Evolutionary conservation across 1,284 basidiomycete genomes (phyloP).

Genomic region (Singerocomus inundabilis): DNA sequence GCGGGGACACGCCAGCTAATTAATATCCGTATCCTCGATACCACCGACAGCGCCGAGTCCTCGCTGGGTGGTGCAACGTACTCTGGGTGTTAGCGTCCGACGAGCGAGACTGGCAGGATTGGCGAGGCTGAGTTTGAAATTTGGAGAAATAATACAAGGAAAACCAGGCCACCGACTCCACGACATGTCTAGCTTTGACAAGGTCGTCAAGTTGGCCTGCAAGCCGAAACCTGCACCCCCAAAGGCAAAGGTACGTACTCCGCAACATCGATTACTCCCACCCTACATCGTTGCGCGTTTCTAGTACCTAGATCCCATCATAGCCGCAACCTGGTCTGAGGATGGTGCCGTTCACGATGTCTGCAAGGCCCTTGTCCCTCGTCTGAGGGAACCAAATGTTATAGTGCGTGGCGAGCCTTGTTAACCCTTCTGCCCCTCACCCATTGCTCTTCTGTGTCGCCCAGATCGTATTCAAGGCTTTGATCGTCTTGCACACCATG

Average conservation of each 20-base stretch:
- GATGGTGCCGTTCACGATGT: constrained; percentile 92
- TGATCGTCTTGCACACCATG: constrained; percentile 94
- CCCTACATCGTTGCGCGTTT: constrained; percentile 1
- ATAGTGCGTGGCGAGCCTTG: constrained; percentile 55
- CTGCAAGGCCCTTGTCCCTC: constrained; percentile 78
- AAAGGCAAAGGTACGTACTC: constrained; percentile 75
- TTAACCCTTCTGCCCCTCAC: constrained; percentile 6
- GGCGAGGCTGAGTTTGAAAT: constrained; percentile 30
- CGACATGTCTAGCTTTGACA: constrained; percentile 76
- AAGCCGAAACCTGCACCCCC: constrained; percentile 94
- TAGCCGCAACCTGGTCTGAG: constrained; percentile 91
- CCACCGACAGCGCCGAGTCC: no score
- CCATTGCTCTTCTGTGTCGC: background rate
- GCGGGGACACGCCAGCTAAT: background rate
- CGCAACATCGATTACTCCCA: background rate
- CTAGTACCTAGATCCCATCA: constrained; percentile 86
- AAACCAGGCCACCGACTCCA: background rate
- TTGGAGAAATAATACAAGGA: constrained; percentile 3
- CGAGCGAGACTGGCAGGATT: background rate
- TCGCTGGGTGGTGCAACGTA: no score
- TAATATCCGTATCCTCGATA: no score
- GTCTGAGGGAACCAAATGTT: constrained; percentile 87
- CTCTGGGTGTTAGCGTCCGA: no score
- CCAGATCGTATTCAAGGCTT: constrained; percentile 93
- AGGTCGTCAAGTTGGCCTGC: constrained; percentile 88